Percentiles rank a stretch among this genome's conserved stretches.
phyloP scores from a whole-genome alignment of 1,139 yeast genomes.

The Scheffersomyces insectosa region DNA sequence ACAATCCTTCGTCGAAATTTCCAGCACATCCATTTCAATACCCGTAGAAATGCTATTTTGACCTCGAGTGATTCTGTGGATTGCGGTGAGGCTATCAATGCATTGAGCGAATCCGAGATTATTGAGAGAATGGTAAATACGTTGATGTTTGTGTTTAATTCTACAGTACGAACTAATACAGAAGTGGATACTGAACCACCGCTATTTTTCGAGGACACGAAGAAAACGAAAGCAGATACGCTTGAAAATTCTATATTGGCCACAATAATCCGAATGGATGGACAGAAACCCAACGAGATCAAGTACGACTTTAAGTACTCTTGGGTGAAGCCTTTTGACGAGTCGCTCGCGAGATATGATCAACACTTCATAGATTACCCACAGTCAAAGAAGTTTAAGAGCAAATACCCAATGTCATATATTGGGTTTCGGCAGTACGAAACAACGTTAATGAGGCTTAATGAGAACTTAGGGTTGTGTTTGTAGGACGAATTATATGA shows the following conservation, averaged over 20 bases:
- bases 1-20: constrained; percentile 29
- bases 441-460: constrained; percentile 32
- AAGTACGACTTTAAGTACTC: constrained; percentile 30
- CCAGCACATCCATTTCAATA: constrained; percentile 20
- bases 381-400: constrained; percentile 2
- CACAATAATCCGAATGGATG: constrained; percentile 35
- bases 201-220: constrained; percentile 23
- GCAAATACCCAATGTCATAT: constrained; percentile 9
- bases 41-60: constrained; percentile 14
- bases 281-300: constrained; percentile 25
- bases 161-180: constrained; percentile 27
- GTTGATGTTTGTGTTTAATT: constrained; percentile 39
- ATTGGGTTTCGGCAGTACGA: constrained; percentile 33
- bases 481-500: constrained; percentile 14
- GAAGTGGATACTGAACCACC: constrained; percentile 15
- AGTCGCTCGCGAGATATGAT: constrained; percentile 11
- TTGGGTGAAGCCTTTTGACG: constrained; percentile 25
- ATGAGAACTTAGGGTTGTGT: constrained; percentile 30
- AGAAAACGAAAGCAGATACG: constrained; percentile 15
- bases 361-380: constrained; percentile 1
- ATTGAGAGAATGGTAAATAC: constrained; percentile 32
- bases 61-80: constrained; percentile 5
- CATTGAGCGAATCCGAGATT: constrained; percentile 15
- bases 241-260: constrained; percentile 28
- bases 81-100: constrained; percentile 2